These are phyloP conservation scores for Aspergillus sp. DNA, from an alignment of 2,329 filamentous ascomycete species.

Conservation along the genomic window DNA sequence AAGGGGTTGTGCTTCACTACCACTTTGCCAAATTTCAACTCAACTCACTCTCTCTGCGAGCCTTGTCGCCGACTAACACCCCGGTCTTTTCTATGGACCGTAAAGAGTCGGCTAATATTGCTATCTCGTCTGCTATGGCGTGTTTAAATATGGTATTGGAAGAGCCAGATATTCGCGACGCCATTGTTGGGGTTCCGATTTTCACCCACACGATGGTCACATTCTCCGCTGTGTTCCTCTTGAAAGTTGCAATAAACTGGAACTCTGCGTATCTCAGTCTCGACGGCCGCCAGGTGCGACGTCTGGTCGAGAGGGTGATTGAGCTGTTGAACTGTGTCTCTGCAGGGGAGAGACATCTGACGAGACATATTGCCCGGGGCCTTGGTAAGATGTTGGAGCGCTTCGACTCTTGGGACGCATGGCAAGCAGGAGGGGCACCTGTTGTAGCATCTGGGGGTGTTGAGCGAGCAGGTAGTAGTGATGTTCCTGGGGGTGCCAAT, in stretches of 20 bases:
- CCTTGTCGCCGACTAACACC: conserved; percentile 47
- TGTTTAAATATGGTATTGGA: conserved; percentile 51
- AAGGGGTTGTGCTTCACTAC: conserved; percentile 55
- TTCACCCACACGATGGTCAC: conserved; percentile 51
- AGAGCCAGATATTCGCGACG: conserved; percentile 51
- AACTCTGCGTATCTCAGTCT: conserved; percentile 45
- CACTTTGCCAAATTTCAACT: conserved; percentile 58
- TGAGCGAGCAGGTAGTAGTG: conserved; percentile 23
- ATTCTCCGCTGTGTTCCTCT: conserved; percentile 48
- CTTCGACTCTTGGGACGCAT: conserved; percentile 44
- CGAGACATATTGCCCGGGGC: conserved; percentile 44
- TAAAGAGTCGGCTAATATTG: conserved; percentile 48
- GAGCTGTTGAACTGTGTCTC: conserved; percentile 44
- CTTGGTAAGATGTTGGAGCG: conserved; percentile 45
- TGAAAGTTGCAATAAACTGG: conserved; percentile 49
- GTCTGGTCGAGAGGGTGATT: conserved; percentile 42
- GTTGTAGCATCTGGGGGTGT: conserved; percentile 15
- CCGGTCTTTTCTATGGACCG: conserved; percentile 47
- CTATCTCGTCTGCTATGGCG: conserved; percentile 50
- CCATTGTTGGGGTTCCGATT: conserved; percentile 51
- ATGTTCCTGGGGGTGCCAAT: conserved; percentile 44
- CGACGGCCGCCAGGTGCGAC: conserved; percentile 41
- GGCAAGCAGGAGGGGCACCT: conserved; percentile 24
- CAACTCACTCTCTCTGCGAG: conserved; percentile 45
- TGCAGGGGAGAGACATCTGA: conserved; percentile 45